phyloP scores from a whole-genome alignment of 139 green algal genomes.

The Picochlorum sp. region DNA sequence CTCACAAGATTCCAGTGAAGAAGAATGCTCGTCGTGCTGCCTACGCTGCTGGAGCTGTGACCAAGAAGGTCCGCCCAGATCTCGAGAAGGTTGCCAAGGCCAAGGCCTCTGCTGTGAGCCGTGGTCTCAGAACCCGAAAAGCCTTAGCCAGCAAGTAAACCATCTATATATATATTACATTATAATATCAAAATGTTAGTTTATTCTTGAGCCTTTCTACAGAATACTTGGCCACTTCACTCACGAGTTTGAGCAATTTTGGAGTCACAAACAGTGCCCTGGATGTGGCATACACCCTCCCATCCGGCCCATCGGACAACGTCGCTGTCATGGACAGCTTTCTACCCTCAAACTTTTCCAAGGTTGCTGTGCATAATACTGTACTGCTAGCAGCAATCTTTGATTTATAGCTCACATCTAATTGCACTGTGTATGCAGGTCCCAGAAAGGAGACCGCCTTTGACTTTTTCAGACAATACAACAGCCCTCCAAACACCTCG shows the following conservation, averaged over 20 bases:
- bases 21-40: constrained; percentile 36
- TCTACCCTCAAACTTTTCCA: constrained; percentile 58
- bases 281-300: constrained; percentile 56
- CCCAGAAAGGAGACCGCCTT: constrained; percentile 14
- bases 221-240: constrained; percentile 35
- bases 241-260: constrained; percentile 24
- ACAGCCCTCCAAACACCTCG: constrained; percentile 53
- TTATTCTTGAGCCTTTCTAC: constrained; percentile 8
- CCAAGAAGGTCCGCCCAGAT: constrained; percentile 27
- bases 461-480: constrained; percentile 35
- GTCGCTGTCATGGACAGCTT: constrained; percentile 70
- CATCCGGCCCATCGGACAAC: constrained; percentile 28
- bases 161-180: constrained; percentile 3
- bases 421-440: constrained; percentile 35
- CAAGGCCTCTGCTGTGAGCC: background rate
- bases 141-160: background rate
- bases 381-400: constrained; percentile 34
- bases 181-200: too few species aligned
- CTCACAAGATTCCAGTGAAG: constrained; percentile 19
- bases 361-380: constrained; percentile 52
- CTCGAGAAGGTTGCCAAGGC: constrained; percentile 25
- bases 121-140: background rate
- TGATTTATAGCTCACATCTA: constrained; percentile 62
- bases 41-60: constrained; percentile 8
- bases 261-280: constrained; percentile 72